Conservation (phyloP, 805 yeast species). For the Groenewaldozyma salmanticensis region DNA sequence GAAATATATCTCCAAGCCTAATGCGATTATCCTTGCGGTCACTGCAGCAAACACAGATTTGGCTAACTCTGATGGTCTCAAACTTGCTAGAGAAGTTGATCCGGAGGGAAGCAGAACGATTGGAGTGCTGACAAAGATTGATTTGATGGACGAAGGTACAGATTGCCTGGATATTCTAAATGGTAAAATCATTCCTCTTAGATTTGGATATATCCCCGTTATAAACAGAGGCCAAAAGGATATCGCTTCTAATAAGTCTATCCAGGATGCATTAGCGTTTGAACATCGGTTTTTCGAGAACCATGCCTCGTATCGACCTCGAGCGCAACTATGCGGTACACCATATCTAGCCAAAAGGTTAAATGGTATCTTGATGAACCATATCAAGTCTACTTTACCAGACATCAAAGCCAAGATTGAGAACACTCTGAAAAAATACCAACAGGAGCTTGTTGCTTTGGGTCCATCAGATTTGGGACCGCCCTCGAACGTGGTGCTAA, state of each 20-base stretch:
- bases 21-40: conserved; percentile 88
- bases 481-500: conserved; percentile 81
- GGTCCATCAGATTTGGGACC: conserved; percentile 65
- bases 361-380: conserved; percentile 78
- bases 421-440: conserved; percentile 73
- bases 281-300: conserved; percentile 75
- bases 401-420: conserved; percentile 89
- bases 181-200: conserved; percentile 88
- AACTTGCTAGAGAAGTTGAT: conserved; percentile 94
- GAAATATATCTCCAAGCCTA: conserved; percentile 90
- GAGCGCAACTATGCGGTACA: conserved; percentile 97
- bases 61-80: conserved; percentile 94
- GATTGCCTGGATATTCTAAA: conserved; percentile 93
- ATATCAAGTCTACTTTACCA: conserved; percentile 80
- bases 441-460: conserved; percentile 60
- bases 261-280: conserved; percentile 74
- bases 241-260: conserved; percentile 79
- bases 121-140: conserved; percentile 94
- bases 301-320: conserved; percentile 85
- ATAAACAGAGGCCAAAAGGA: conserved; percentile 96
- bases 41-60: conserved; percentile 95
- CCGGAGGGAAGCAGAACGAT: conserved; percentile 94
- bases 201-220: conserved; percentile 95
- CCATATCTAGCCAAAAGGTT: conserved; percentile 90
- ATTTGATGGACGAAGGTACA: conserved; percentile 96